Percentiles rank a stretch among this genome's conserved stretches.
These are phyloP conservation scores for Candida railenensis DNA, from an alignment of 805 yeast species.

Conservation along the genomic window DNA sequence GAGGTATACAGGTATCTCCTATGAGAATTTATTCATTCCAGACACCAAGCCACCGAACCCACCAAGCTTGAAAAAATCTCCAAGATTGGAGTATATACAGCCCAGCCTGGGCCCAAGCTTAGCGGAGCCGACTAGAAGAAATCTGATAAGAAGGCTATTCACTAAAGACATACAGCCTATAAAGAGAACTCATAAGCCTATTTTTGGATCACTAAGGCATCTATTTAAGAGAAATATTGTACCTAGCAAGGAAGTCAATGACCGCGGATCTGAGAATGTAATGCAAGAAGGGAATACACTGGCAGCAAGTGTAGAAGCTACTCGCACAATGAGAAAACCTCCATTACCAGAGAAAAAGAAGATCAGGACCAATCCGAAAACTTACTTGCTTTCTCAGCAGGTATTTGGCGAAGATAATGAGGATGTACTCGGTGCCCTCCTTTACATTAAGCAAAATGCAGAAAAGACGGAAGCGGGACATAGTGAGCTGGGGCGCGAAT, in stretches of 20 bases:
- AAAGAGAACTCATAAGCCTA: no score
- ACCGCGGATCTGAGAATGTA: no score
- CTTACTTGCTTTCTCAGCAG: neutral
- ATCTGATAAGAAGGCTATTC: neutral
- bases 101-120: neutral
- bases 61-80: neutral
- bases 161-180: no score
- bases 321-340: no score
- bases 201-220: neutral
- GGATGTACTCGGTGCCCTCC: conserved; percentile 8
- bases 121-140: neutral
- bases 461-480: neutral
- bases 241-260: neutral
- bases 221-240: neutral
- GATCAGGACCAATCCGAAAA: neutral
- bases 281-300: neutral
- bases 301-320: no score
- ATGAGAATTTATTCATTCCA: neutral
- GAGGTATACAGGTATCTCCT: neutral
- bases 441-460: conserved; percentile 6
- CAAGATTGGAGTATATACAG: neutral
- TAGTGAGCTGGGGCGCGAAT: no score
- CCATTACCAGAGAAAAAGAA: neutral
- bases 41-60: neutral
- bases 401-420: neutral